A percentile compares a stretch with the other conserved stretches of the same genome.
phyloP scores from a whole-genome alignment of 1,284 basidiomycete species.

The Ganoderma lucidum region DNA sequence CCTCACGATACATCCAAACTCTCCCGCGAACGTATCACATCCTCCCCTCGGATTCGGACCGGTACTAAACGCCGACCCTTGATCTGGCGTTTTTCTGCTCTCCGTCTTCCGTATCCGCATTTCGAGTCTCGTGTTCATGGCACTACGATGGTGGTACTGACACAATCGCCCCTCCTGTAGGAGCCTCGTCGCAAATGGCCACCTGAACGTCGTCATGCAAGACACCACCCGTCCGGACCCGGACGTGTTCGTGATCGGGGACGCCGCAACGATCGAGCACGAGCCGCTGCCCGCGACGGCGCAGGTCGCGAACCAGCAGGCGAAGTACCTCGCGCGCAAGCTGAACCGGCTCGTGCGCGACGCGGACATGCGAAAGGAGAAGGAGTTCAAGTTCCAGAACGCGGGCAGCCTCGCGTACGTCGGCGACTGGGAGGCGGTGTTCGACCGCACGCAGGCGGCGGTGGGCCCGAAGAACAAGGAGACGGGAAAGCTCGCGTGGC shows the following conservation, averaged over 20 bases:
- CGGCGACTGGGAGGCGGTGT: constrained; percentile 84
- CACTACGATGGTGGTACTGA: constrained; percentile 13
- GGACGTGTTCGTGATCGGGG: constrained; percentile 87
- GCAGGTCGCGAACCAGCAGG: constrained; percentile 88
- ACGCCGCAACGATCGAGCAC: constrained; percentile 70
- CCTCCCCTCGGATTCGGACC: constrained; percentile 1
- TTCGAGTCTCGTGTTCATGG: neutral
- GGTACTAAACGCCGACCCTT: neutral
- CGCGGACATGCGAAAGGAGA: neutral
- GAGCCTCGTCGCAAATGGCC: constrained; percentile 67
- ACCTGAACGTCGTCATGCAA: constrained; percentile 65
- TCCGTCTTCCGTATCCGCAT: neutral
- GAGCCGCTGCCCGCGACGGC: constrained; percentile 84
- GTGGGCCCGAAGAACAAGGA: constrained; percentile 68
- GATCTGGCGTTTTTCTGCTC: neutral
- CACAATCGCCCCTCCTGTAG: constrained; percentile 28
- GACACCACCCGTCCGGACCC: constrained; percentile 67
- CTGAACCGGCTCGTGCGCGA: constrained; percentile 65
- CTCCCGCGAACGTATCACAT: neutral
- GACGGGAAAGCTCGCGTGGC: constrained; percentile 78
- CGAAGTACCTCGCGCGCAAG: constrained; percentile 73
- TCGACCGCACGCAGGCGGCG: constrained; percentile 64
- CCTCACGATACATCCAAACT: neutral
- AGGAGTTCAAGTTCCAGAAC: constrained; percentile 74
- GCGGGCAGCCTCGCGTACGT: constrained; percentile 84